Evolutionary conservation across 305 asterid genomes (phyloP).

Genomic region (Stenogyne calaminthoides): DNA sequence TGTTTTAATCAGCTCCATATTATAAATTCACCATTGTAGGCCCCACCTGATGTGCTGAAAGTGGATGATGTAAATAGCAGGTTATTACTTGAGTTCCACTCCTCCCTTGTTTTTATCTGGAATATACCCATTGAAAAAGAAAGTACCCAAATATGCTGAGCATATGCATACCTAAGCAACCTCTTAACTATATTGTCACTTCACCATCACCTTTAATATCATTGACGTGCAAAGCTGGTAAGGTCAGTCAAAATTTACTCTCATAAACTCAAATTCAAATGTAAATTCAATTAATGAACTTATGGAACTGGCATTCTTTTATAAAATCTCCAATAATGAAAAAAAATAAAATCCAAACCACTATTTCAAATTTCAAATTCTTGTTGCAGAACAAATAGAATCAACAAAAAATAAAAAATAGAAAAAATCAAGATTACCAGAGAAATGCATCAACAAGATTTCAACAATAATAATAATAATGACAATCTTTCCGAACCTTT

Average conservation of each 20-base stretch:
- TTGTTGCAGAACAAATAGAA: not conserved
- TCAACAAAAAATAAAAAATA: not conserved
- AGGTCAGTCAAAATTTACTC: not conserved
- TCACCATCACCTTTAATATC: not conserved
- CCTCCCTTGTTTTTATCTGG: not conserved
- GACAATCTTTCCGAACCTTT: constrained; percentile 48
- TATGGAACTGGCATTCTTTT: no score
- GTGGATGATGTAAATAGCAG: not conserved
- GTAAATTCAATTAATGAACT: no score
- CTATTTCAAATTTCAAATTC: not conserved
- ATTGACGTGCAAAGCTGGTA: not conserved
- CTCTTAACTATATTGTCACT: not conserved
- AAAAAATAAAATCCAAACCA: not conserved
- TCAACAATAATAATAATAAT: no score
- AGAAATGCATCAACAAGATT: not conserved
- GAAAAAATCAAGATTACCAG: constrained; percentile 27
- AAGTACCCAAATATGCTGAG: not conserved
- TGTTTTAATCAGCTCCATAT: not conserved
- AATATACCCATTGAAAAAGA: not conserved
- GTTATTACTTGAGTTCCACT: not conserved
- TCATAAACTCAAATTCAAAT: constrained; percentile 7
- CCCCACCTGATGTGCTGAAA: not conserved
- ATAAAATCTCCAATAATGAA: not conserved
- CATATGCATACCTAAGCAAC: not conserved
- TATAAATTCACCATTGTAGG: not conserved